A percentile compares a stretch with the other conserved stretches of the same genome.
Evolutionary conservation across 2,329 filamentous ascomycete genomes (phyloP).

Genomic region (Aureobasidium subglaciale): DNA sequence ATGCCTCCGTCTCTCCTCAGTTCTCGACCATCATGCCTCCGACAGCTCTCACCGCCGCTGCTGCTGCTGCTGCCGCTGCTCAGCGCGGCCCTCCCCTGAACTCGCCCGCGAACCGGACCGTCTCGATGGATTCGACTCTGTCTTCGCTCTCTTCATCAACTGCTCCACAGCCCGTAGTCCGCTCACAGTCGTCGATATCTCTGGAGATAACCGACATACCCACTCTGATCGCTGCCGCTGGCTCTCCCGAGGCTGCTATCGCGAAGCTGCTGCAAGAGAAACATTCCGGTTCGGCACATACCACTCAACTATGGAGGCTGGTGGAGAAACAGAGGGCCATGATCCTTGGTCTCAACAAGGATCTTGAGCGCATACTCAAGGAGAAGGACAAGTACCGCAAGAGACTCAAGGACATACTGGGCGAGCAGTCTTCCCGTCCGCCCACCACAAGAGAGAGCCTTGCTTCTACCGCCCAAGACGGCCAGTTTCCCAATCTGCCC

Average conservation of each 20-base stretch:
- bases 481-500: slow-evolving; percentile 21
- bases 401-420: slow-evolving; percentile 71
- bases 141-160: slow-evolving; percentile 50
- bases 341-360: slow-evolving; percentile 89
- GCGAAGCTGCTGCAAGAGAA: slow-evolving; percentile 87
- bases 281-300: slow-evolving; percentile 78
- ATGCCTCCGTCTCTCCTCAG: neutral
- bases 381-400: slow-evolving; percentile 92
- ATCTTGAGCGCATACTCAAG: slow-evolving; percentile 81
- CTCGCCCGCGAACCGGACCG: slow-evolving; percentile 55
- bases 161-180: slow-evolving; percentile 52
- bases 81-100: neutral
- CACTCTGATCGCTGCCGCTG: slow-evolving; percentile 72
- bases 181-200: slow-evolving; percentile 49
- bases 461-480: slow-evolving; percentile 21
- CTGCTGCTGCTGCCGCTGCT: neutral
- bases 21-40: neutral
- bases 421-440: slow-evolving; percentile 33
- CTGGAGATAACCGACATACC: slow-evolving; percentile 65
- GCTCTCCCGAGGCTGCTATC: slow-evolving; percentile 82
- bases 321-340: slow-evolving; percentile 95
- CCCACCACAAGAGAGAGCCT: slow-evolving; percentile 18
- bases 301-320: slow-evolving; percentile 85
- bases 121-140: slow-evolving; percentile 89
- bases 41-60: neutral